phyloP scores from a whole-genome alignment of 352 stramenopile species.

The Aphanomyces invadans region DNA sequence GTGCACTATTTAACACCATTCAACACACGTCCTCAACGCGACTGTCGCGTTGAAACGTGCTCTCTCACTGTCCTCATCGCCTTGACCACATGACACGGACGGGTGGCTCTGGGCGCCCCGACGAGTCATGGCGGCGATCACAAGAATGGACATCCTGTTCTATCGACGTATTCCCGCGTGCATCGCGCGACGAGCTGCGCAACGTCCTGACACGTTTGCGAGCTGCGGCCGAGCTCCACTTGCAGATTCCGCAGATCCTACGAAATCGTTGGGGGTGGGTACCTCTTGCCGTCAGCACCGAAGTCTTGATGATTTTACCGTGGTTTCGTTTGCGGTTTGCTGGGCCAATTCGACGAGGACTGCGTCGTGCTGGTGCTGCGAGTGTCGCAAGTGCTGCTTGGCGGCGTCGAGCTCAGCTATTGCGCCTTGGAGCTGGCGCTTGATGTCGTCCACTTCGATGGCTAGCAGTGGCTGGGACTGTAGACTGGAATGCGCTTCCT shows the following conservation, averaged over 20 bases:
- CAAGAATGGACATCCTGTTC: background rate
- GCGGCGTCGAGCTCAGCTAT: background rate
- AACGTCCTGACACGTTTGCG: background rate
- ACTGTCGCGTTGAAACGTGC: too few relatives aligned
- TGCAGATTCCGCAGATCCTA: background rate
- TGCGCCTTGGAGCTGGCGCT: background rate
- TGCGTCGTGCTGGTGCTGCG: slow-evolving; percentile 26
- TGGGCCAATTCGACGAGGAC: background rate
- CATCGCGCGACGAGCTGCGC: slow-evolving; percentile 13
- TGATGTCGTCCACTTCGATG: background rate
- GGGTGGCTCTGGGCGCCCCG: too few relatives aligned
- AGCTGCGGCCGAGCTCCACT: background rate
- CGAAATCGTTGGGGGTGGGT: too few relatives aligned
- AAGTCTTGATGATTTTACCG: background rate
- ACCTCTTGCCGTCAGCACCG: too few relatives aligned
- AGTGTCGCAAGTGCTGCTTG: slow-evolving; percentile 9
- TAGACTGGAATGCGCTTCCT: background rate
- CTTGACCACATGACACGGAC: too few relatives aligned
- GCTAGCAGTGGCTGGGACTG: background rate
- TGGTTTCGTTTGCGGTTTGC: background rate
- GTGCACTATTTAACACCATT: too few relatives aligned
- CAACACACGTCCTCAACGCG: too few relatives aligned
- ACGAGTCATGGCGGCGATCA: too few relatives aligned
- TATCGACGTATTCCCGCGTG: slow-evolving; percentile 8
- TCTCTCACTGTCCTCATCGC: too few relatives aligned